Percentiles rank a stretch among this genome's conserved stretches.
Conservation (phyloP, 2,329 filamentous ascomycete species). For the Claviceps fusiformis region DNA sequence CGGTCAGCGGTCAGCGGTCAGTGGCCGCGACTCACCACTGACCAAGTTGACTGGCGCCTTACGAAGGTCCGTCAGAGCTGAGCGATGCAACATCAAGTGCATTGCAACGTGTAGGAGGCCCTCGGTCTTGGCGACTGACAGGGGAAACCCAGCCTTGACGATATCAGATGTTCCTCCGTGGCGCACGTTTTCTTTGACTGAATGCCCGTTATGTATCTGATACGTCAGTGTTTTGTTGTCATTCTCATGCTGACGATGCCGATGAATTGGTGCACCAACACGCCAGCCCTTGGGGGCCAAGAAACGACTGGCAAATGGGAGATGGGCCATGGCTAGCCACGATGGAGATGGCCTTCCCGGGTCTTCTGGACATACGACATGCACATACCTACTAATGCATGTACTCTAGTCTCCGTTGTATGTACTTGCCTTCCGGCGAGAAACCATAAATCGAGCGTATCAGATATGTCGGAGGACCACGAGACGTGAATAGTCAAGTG, state of each 20-base stretch:
- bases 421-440: no score
- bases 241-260: background rate
- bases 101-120: background rate
- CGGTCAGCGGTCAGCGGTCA: no score
- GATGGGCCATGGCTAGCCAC: background rate
- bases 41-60: background rate
- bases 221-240: background rate
- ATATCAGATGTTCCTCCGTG: background rate
- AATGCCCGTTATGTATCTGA: background rate
- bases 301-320: background rate
- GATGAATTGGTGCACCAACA: background rate
- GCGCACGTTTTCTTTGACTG: background rate
- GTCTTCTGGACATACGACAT: background rate
- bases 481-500: background rate
- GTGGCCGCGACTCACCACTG: background rate
- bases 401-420: no score
- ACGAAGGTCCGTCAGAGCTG: background rate
- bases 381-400: no score
- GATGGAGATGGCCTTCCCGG: background rate
- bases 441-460: background rate
- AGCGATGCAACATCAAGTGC: background rate
- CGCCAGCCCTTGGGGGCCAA: no score
- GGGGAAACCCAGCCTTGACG: background rate
- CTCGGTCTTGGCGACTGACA: background rate
- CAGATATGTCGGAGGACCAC: background rate